phyloP scores from a whole-genome alignment of 139 green algal species.

The Picochlorum sp. region DNA sequence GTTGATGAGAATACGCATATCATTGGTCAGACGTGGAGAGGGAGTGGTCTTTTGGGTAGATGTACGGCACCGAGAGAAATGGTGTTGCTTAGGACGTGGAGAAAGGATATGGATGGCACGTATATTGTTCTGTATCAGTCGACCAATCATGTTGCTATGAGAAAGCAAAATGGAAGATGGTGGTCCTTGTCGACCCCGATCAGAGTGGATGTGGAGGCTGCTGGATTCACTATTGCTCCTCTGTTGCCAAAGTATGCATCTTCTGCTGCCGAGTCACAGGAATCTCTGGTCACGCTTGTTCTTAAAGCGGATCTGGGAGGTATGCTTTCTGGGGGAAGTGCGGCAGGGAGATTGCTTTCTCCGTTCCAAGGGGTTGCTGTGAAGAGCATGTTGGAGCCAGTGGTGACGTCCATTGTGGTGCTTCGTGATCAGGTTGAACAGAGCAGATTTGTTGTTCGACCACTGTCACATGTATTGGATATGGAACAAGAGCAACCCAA shows the following conservation, averaged over 20 bases:
- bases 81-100: constrained; percentile 37
- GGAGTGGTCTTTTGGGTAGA: neutral
- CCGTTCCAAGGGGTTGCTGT: neutral
- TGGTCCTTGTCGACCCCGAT: constrained; percentile 27
- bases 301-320: constrained; percentile 44
- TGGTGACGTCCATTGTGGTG: constrained; percentile 29
- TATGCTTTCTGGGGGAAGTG: constrained; percentile 13
- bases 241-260: constrained; percentile 27
- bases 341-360: constrained; percentile 1
- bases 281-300: constrained; percentile 46
- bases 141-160: constrained; percentile 12
- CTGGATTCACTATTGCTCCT: constrained; percentile 45
- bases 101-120: constrained; percentile 40
- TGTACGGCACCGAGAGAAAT: constrained; percentile 24
- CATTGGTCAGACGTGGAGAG: constrained; percentile 15
- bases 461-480: constrained; percentile 14
- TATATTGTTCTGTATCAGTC: constrained; percentile 44
- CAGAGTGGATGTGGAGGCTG: constrained; percentile 28
- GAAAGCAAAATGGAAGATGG: neutral
- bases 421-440: constrained; percentile 38
- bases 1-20: constrained; percentile 27
- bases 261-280: constrained; percentile 13
- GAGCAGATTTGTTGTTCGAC: constrained; percentile 30
- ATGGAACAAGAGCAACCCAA: neutral
- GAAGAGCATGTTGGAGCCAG: constrained; percentile 27